Evolutionary conservation across 345 rosid species (phyloP), one percentile per base, ranked within the genome.

Genomic region (Dimocarpus longan): DNA sequence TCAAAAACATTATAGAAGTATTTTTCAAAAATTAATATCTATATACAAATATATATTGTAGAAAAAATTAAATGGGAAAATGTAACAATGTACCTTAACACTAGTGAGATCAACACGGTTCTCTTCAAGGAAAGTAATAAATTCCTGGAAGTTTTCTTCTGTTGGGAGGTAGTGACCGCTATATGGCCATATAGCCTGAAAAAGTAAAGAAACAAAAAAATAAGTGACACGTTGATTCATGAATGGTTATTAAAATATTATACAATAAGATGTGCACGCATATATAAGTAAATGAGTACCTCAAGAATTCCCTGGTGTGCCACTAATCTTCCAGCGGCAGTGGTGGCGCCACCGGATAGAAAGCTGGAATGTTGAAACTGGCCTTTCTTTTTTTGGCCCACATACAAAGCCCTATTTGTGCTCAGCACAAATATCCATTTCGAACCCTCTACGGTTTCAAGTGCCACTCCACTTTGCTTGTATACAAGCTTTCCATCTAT

Each of bases 111-210:
- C 91, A 1, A 96, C 95, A 10, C 84, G 39, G 65, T 94, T 84
- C 37, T 91, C 97, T 71, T 82, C 76, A 16, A 96, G 93, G 78
- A 90, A 96, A 73, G 77, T 71, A 9, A 94, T 84, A 81, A 94
- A 96, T 64, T 91, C 99, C 84, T 40, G 79, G 83, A 96, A 94
- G 66, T 96, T 92, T n/a, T 91, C 99, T 66, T 94, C 98, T 0
- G 97, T 96, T 10, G 99, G 99, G 71, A 66, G 98, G 80, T 96
- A 96, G 81, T 96, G 99, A 66, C 99, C 99, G 65, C 99, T 96
- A 71, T 96, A 94, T 0, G 98, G 97, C 99, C 98, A 96, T 46
- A 94, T 85, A 37, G 98, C 98, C 96, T 92, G 72, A 56, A 88
- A 80, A 32, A 9, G 4, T 48, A 66, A 3, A 81, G 13, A 5